phyloP scores from a whole-genome alignment of 1,284 basidiomycete genomes.

The Austroboletus novae-zelandiae region DNA sequence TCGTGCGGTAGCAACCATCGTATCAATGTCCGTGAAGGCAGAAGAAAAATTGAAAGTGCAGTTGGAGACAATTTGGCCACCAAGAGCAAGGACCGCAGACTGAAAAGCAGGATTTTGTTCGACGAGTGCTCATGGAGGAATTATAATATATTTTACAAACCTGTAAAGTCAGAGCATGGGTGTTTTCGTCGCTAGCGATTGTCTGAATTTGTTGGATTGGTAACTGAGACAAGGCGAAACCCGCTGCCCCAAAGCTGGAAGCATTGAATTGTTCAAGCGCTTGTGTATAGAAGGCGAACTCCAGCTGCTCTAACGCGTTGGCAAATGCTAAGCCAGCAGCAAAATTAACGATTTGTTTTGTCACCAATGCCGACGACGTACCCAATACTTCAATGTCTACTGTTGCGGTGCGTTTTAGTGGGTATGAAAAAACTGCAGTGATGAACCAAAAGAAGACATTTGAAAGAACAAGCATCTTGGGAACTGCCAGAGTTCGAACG shows the following conservation, averaged over 20 bases:
- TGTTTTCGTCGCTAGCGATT: conserved; percentile 64
- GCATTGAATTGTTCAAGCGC: conserved; percentile 66
- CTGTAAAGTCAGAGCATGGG: conserved; percentile 56
- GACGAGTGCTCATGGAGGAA: background rate
- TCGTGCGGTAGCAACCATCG: conserved; percentile 74
- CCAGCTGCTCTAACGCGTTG: conserved; percentile 70
- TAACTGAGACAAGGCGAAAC: conserved; percentile 57
- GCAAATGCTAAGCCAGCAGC: conserved; percentile 58
- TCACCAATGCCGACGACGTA: conserved; percentile 2
- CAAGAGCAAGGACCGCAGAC: conserved; percentile 52
- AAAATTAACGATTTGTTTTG: background rate
- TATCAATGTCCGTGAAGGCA: conserved; percentile 63
- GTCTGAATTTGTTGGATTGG: conserved; percentile 59
- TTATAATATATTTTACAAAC: conserved; percentile 32
- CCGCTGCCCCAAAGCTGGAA: conserved; percentile 66
- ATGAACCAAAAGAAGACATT: background rate
- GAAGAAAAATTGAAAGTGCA: conserved; percentile 72
- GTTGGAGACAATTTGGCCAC: conserved; percentile 48
- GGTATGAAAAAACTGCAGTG: conserved; percentile 3
- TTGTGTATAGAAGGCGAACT: conserved; percentile 66
- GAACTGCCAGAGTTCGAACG: conserved; percentile 2
- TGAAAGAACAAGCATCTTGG: conserved; percentile 2
- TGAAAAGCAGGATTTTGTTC: conserved; percentile 19
- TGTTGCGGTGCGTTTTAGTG: background rate
- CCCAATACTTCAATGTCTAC: conserved; percentile 16